Conservation (phyloP, 1,284 basidiomycete genomes). For the Cryptococcus depauperatus region DNA sequence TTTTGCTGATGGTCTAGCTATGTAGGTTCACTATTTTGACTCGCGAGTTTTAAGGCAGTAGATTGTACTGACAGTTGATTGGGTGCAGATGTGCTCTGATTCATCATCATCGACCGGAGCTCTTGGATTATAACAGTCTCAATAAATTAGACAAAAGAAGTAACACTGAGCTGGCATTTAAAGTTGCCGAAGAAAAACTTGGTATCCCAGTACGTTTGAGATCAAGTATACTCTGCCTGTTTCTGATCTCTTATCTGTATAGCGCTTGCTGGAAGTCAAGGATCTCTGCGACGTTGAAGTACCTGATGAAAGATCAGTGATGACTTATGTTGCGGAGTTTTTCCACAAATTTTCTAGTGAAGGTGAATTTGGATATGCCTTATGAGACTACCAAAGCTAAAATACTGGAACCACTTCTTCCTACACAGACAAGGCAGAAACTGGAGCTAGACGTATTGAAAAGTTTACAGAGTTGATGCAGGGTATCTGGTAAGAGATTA, state of each 20-base stretch:
- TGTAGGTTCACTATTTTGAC: constrained; percentile 55
- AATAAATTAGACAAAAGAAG: constrained; percentile 70
- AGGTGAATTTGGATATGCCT: constrained; percentile 62
- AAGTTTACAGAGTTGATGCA: constrained; percentile 96
- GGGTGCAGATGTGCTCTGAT: constrained; percentile 78
- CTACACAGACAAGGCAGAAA: constrained; percentile 81
- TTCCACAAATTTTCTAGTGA: constrained; percentile 98
- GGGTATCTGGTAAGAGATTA: constrained; percentile 40
- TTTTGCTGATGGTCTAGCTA: constrained; percentile 88
- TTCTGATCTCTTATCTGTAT: constrained; percentile 14
- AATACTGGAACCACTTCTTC: neutral
- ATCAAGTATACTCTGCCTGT: neutral
- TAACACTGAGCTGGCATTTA: constrained; percentile 78
- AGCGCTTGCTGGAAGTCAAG: constrained; percentile 92
- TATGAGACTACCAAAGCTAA: neutral
- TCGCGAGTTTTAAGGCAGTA: neutral
- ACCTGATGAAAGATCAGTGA: constrained; percentile 82
- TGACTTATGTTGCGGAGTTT: constrained; percentile 69
- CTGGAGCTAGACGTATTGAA: constrained; percentile 83
- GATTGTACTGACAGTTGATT: too few relatives aligned
- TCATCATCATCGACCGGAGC: constrained; percentile 90
- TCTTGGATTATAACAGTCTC: constrained; percentile 74
- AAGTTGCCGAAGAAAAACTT: constrained; percentile 73
- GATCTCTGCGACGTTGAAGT: constrained; percentile 82
- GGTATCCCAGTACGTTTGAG: constrained; percentile 66